phyloP scores from a whole-genome alignment of 176 grass and related monocot genomes.

The Triticum urartu region DNA sequence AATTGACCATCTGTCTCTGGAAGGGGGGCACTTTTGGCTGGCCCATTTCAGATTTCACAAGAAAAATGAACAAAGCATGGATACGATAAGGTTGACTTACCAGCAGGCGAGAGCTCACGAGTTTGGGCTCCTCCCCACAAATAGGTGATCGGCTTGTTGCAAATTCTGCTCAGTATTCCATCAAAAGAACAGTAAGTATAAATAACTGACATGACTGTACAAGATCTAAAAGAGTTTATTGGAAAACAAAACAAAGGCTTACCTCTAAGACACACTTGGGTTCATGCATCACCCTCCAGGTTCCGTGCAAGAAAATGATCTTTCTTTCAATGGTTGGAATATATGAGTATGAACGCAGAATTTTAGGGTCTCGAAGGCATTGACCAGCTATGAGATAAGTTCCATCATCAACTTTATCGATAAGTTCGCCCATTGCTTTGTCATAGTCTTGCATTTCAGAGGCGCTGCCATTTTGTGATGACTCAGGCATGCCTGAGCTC shows the following conservation, averaged over 20 bases:
- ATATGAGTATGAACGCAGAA: background rate
- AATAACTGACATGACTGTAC: background rate
- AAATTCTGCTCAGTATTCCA: constrained; percentile 4
- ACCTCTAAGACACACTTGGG: background rate
- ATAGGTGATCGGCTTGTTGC: background rate
- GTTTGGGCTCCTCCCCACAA: background rate
- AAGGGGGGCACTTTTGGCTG: background rate
- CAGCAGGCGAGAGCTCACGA: background rate
- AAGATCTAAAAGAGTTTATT: background rate
- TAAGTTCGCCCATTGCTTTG: background rate
- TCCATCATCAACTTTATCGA: background rate
- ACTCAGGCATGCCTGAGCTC: background rate
- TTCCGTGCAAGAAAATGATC: background rate
- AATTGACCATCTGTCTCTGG: constrained; percentile 9
- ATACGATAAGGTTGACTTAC: constrained; percentile 3
- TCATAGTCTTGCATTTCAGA: background rate
- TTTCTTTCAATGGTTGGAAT: background rate
- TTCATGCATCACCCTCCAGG: background rate
- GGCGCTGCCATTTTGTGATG: background rate
- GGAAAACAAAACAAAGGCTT: background rate
- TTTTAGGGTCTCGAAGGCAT: background rate
- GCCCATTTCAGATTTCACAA: background rate
- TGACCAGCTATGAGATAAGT: background rate
- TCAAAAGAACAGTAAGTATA: background rate
- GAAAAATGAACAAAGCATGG: background rate